These are phyloP conservation scores for Fraxinus baroniana DNA, from an alignment of 305 asterid species.

Conservation along the genomic window DNA sequence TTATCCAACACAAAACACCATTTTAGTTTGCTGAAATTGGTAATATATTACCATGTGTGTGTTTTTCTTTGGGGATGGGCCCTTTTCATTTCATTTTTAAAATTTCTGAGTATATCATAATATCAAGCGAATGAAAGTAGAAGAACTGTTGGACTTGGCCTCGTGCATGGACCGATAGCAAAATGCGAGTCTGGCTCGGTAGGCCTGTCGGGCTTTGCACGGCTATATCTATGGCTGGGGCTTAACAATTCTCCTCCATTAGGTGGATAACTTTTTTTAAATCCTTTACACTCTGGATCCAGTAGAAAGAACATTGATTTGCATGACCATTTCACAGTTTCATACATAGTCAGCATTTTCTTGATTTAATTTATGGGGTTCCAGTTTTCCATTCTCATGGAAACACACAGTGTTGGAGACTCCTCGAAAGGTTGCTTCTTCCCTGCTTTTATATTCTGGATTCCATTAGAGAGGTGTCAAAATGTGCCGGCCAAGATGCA, in stretches of 20 bases:
- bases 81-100: background rate
- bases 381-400: background rate
- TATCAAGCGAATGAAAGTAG: background rate
- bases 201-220: background rate
- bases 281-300: background rate
- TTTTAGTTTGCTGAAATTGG: background rate
- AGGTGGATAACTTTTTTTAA: background rate
- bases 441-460: conserved; percentile 6
- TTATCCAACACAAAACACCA: background rate
- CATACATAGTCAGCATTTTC: background rate
- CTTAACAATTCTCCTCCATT: background rate
- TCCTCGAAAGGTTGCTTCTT: conserved; percentile 20
- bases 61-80: background rate
- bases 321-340: background rate
- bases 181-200: background rate
- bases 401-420: conserved; percentile 11
- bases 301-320: background rate
- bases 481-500: background rate
- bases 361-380: conserved; percentile 15
- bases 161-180: background rate
- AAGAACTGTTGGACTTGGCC: background rate
- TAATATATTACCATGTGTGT: background rate
- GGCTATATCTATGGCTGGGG: background rate
- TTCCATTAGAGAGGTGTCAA: background rate
- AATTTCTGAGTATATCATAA: background rate